Percentiles rank a stretch among this genome's conserved stretches.
Evolutionary conservation across 306 rosid genomes (phyloP).

Genomic region (Prosopis cineraria): DNA sequence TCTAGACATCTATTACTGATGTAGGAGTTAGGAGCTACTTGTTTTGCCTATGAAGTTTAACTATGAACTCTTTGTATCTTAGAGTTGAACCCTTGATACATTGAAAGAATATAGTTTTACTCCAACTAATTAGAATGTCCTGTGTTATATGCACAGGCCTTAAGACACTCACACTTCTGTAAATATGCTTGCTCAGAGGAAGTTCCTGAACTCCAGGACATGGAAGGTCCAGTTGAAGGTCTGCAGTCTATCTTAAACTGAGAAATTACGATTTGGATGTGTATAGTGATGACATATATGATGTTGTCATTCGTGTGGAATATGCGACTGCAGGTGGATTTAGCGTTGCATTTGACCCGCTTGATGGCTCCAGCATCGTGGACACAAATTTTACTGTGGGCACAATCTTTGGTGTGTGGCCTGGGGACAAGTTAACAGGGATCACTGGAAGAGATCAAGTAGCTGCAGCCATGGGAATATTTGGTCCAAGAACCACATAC

Average conservation of each 20-base stretch:
- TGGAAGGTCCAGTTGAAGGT: constrained; percentile 99
- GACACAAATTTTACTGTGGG: constrained; percentile 99
- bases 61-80: not conserved
- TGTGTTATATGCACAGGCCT: constrained; percentile 57
- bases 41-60: not conserved
- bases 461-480: constrained; percentile 98
- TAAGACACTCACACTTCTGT: constrained; percentile 86
- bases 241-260: constrained; percentile 4
- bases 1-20: not conserved
- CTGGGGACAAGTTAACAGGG: constrained; percentile 95
- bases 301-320: constrained; percentile 30
- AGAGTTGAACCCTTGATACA: not conserved
- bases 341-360: constrained; percentile 98
- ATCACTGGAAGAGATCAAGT: constrained; percentile 89
- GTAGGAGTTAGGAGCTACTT: not conserved
- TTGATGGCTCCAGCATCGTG: constrained; percentile 97
- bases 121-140: constrained; percentile 15
- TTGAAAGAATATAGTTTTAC: constrained; percentile 10
- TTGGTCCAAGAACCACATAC: constrained; percentile 96
- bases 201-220: constrained; percentile 94
- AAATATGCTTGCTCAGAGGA: constrained; percentile 98
- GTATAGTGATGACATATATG: constrained; percentile 9
- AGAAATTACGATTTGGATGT: not conserved
- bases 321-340: constrained; percentile 77
- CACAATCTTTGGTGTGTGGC: constrained; percentile 98